Evolutionary conservation across 306 rosid species (phyloP), one percentile per base, ranked within the genome.

Genomic region (Casuarina glauca): DNA sequence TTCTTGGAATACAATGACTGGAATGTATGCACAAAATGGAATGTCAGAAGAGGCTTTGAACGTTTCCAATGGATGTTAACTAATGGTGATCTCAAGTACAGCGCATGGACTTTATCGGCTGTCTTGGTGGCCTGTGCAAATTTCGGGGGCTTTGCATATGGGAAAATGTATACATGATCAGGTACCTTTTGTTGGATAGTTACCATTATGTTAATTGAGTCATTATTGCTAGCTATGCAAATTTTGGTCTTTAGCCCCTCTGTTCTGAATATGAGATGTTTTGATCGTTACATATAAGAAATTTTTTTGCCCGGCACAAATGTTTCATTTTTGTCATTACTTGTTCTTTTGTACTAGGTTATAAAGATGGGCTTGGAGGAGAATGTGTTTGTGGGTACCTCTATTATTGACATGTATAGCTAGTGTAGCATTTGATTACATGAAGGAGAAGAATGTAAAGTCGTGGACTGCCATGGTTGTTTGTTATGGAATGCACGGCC

Each of bases 1-100:
- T 79, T 86, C 98, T 70, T 94, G 96, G 94, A 94, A 91, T 83
- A 89, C 98, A 69, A 85, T 91, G 93, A 89, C 92, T 79, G 90
- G 91, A 17, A 86, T 85, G 35, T 91, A 81, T 76, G 97, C 94
- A 2, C 97, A 87, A 74, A 88, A 84, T 85, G 97, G 96, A 51
- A 84, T 86, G 16, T 86, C 97, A 7, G 63, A 43, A 0, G 93
- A 90, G 78, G 96, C 97, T 76, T 78, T 90, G 48, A 70, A 87
- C 84, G 82, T 90, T 80, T 94, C 91, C 58, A 15, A 79, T 69
- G 81, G 50, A 86, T 94, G 96, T 86, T 82, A 61, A 85, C 73
- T 54, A 79, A 80, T 41, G 48, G 84, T 42, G 77, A 74, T 57
- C 69, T 85, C 55, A 63, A 66, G 63, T 91, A 74, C 68, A 86